A percentile compares a stretch with the other conserved stretches of the same genome.
phyloP scores from a whole-genome alignment of 768 basidiomycete species.

The Leccinum ochraceum region DNA sequence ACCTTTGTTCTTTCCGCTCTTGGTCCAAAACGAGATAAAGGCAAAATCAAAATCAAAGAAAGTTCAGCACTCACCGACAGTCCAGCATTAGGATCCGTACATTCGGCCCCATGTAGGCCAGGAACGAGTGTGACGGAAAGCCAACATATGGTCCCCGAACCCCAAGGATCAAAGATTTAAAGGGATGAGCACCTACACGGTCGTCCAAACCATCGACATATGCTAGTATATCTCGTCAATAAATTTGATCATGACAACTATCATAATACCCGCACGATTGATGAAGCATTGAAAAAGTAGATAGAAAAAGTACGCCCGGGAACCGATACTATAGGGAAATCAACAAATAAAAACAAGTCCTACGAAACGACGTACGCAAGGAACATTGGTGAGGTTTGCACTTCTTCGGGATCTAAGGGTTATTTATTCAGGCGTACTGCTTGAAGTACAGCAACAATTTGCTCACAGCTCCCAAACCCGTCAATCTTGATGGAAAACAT shows the following conservation, averaged over 20 bases:
- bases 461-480: constrained; percentile 81
- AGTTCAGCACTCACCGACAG: constrained; percentile 58
- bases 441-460: background rate
- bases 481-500: constrained; percentile 55
- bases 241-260: background rate
- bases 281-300: constrained; percentile 94
- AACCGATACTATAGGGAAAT: constrained; percentile 62
- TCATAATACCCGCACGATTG: constrained; percentile 50
- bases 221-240: constrained; percentile 15
- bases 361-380: constrained; percentile 46
- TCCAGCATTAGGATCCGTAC: constrained; percentile 76
- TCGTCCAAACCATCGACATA: constrained; percentile 71
- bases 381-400: constrained; percentile 75
- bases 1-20: constrained; percentile 85
- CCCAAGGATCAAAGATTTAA: constrained; percentile 75
- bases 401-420: constrained; percentile 71
- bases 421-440: background rate
- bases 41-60: background rate
- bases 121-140: constrained; percentile 78
- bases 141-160: constrained; percentile 75
- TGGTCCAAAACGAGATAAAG: constrained; percentile 11
- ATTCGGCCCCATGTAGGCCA: constrained; percentile 79
- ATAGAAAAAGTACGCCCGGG: constrained; percentile 88
- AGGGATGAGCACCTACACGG: constrained; percentile 57
- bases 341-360: background rate